Conservation (phyloP, 805 yeast species). For the Wickerhamomyces alni region DNA sequence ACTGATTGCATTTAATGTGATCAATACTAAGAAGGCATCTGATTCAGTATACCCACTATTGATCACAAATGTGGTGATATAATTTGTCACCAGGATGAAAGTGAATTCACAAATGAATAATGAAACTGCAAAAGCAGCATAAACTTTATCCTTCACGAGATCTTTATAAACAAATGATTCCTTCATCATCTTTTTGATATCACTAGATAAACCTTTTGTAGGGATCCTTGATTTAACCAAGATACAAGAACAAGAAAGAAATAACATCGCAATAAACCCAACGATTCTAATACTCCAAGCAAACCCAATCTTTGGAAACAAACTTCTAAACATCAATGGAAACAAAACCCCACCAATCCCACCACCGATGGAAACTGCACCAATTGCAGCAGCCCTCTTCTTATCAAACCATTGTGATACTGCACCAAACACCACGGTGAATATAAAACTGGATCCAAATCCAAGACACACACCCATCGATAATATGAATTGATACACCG, state of each 20-base stretch:
- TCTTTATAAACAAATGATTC: conserved; percentile 11
- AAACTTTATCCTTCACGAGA: conserved; percentile 9
- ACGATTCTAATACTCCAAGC: conserved; percentile 54
- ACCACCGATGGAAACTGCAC: conserved; percentile 61
- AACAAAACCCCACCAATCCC: conserved; percentile 60
- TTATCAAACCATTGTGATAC: conserved; percentile 57
- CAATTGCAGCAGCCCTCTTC: conserved; percentile 54
- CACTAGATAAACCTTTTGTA: conserved; percentile 1
- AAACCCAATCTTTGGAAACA: conserved; percentile 46
- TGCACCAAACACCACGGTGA: conserved; percentile 50
- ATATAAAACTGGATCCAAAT: conserved; percentile 42
- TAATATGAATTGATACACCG: conserved; percentile 54
- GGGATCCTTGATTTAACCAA: conserved; percentile 32
- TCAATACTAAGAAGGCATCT: conserved; percentile 30
- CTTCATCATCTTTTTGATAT: not conserved
- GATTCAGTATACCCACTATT: conserved; percentile 41
- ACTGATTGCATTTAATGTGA: conserved; percentile 36
- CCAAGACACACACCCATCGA: conserved; percentile 52
- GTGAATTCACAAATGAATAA: conserved; percentile 39
- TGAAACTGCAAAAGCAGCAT: conserved; percentile 4
- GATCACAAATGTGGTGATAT: conserved; percentile 52
- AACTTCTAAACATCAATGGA: conserved; percentile 44
- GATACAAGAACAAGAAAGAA: conserved; percentile 25
- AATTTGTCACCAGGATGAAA: conserved; percentile 45
- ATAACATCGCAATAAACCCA: conserved; percentile 26